Evolutionary conservation across 2,329 filamentous ascomycete genomes (phyloP), one percentile per base, ranked within the genome.

Genomic region (Moelleriella libera): DNA sequence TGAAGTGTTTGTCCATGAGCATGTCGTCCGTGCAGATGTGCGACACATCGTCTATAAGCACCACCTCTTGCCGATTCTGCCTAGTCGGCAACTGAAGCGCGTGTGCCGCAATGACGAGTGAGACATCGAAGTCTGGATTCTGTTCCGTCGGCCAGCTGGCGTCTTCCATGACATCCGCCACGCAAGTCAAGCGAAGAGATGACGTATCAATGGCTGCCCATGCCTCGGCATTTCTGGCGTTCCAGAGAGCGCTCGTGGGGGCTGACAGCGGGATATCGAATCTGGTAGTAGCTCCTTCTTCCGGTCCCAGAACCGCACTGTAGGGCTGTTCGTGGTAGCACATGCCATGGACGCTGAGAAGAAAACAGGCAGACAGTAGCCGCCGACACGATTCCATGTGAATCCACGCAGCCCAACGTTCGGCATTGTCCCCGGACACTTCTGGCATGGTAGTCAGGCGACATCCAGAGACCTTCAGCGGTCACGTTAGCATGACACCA

Each of bases 271-370:
- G 68, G 31, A 76, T 69, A 4, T 62, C 55, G 14, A 70, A 57
- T 51, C 60, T 59, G 49, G 60, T 52, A 44, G 62, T 55, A 48
- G 58, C 56, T 34, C 57, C 56, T 44, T 63, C 60, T 51, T 70
- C 61, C 53, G 70, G 60, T 42, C 63, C 64, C 32, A 60, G 57
- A 9, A 57, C 47, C 1, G 49, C 42, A 30, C 61, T 59, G 39
- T 63, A 60, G 14, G 63, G 65, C 52, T 74, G 72, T 58, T 80
- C 71, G 46, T 74, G 67, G 54, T 75, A 79, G 51, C 71, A 63
- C 51, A 73, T 69, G 55, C 73, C 68, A 50, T 79, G 76, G 6
- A 71, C 65, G 56, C 80, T 76, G 48, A 76, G 63, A 47, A 77
- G 60, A 58, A 79, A 77, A 60, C 74, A 80, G 11, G 69, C 70